Conservation (phyloP, 805 yeast genomes). For the Millerozyma miso region DNA sequence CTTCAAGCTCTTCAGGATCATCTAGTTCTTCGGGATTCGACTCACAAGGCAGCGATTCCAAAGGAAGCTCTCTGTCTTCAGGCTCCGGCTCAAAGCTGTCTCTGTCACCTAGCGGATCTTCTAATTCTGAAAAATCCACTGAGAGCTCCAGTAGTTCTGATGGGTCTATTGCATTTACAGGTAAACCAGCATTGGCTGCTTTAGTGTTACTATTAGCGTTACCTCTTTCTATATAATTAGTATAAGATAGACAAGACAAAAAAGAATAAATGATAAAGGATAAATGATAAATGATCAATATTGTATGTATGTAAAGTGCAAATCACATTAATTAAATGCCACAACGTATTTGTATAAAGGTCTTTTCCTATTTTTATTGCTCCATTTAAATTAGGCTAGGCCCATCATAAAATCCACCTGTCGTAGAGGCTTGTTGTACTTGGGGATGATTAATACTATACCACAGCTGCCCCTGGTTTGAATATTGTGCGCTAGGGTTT, state of each 20-base stretch:
- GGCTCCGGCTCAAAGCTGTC: background rate
- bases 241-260: background rate
- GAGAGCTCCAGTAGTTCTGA: slow-evolving; percentile 1
- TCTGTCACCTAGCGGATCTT: background rate
- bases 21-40: slow-evolving; percentile 2
- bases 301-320: slow-evolving; percentile 1
- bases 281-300: background rate
- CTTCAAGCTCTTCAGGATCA: background rate
- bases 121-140: background rate
- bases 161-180: background rate
- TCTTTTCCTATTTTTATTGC: background rate
- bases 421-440: slow-evolving; percentile 12
- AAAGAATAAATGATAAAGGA: background rate
- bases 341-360: background rate
- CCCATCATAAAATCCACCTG: slow-evolving; percentile 13
- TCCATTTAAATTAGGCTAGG: slow-evolving; percentile 17
- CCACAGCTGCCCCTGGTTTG: slow-evolving; percentile 8
- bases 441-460: slow-evolving; percentile 7
- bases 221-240: background rate
- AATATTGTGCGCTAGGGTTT: slow-evolving; percentile 14
- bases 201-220: background rate
- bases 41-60: background rate
- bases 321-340: background rate
- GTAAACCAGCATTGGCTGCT: background rate
- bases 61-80: background rate